A percentile compares a stretch with the other conserved stretches of the same genome.
Evolutionary conservation across 2,329 filamentous ascomycete genomes (phyloP).

Genomic region (Hymenoscyphus linearis): DNA sequence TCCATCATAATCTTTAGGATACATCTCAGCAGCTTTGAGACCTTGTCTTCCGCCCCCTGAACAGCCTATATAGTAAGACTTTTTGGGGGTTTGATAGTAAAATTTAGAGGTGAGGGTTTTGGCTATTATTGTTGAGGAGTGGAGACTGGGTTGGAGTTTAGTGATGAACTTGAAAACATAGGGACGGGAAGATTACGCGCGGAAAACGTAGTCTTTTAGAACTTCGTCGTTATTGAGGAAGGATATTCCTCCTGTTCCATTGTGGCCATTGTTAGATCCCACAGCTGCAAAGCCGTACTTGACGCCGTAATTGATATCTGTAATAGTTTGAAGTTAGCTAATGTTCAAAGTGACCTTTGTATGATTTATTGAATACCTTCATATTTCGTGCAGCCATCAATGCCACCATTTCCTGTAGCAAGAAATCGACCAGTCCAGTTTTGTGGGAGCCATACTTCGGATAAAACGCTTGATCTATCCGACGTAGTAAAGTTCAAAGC

Average conservation of each 20-base stretch:
- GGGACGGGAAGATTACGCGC: slow-evolving; percentile 7
- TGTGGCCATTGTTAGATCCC: slow-evolving; percentile 26
- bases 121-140: slow-evolving; percentile 1
- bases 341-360: background rate
- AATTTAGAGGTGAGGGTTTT: background rate
- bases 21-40: slow-evolving; percentile 40
- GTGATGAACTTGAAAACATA: background rate
- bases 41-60: slow-evolving; percentile 45
- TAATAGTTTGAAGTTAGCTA: slow-evolving; percentile 13
- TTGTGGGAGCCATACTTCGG: slow-evolving; percentile 29
- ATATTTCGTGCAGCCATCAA: slow-evolving; percentile 22
- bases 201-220: slow-evolving; percentile 23
- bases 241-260: slow-evolving; percentile 19
- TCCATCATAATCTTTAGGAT: slow-evolving; percentile 35
- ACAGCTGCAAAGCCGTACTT: slow-evolving; percentile 24
- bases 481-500: slow-evolving; percentile 17
- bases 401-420: slow-evolving; percentile 32
- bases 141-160: background rate
- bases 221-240: slow-evolving; percentile 23
- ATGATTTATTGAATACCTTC: background rate
- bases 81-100: background rate
- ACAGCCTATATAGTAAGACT: slow-evolving; percentile 43
- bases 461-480: slow-evolving; percentile 10
- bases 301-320: slow-evolving; percentile 17
- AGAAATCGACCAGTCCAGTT: slow-evolving; percentile 38